A percentile compares a stretch with the other conserved stretches of the same genome.
Conservation (phyloP, 2,329 filamentous ascomycete genomes). For the Coniochaeta sp. region DNA sequence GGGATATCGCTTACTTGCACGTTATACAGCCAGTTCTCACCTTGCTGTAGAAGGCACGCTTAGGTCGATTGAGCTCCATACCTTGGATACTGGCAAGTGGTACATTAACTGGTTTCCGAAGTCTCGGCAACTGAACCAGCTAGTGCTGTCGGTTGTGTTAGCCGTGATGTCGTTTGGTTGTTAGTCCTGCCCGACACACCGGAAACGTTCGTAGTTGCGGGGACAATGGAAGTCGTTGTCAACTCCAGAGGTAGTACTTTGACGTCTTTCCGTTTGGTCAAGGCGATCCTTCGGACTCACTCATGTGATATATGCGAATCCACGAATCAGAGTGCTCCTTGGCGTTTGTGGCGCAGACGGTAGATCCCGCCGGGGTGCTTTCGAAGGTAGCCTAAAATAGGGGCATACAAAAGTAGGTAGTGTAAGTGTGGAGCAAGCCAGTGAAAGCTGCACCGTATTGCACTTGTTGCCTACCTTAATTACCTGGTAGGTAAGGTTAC, state of each 20-base stretch:
- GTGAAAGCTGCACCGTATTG: too few species aligned
- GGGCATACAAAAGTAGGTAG: too few species aligned
- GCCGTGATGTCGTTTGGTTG: neutral
- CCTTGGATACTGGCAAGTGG: neutral
- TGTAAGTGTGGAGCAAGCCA: too few species aligned
- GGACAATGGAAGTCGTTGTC: too few species aligned
- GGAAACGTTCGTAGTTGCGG: neutral
- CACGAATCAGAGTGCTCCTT: neutral
- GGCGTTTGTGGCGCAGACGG: neutral
- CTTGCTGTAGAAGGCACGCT: constrained; percentile 6
- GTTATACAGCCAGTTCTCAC: constrained; percentile 11
- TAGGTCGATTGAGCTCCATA: constrained; percentile 5
- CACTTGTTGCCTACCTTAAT: too few species aligned
- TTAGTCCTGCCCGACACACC: neutral
- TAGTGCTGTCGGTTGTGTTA: neutral
- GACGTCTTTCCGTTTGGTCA: too few species aligned
- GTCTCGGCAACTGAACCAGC: neutral
- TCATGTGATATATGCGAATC: constrained; percentile 5
- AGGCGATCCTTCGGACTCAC: neutral
- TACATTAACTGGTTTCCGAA: neutral
- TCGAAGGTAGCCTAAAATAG: too few species aligned
- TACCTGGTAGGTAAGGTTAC: too few species aligned
- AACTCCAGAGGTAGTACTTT: too few species aligned
- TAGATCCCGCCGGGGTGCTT: neutral
- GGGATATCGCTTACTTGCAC: constrained; percentile 9